phyloP scores from a whole-genome alignment of 148 eudicot genomes.

The Vaccinium macrocarpon region DNA sequence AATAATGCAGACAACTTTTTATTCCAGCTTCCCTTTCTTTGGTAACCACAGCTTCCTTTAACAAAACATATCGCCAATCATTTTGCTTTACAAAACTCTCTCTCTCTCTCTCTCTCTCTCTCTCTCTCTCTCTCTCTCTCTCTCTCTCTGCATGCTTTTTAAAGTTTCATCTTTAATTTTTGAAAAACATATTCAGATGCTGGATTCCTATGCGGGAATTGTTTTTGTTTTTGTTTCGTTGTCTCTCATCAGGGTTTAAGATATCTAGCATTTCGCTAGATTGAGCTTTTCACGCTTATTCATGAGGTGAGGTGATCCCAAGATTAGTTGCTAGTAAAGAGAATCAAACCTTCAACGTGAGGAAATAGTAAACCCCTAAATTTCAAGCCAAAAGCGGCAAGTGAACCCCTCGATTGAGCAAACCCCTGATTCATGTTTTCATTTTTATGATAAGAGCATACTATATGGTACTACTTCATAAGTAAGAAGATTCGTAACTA shows the following conservation, averaged over 20 bases:
- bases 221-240: not conserved
- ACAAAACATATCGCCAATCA: not conserved
- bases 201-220: not conserved
- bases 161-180: not conserved
- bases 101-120: not conserved
- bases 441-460: not conserved
- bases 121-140: not conserved
- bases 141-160: conserved; percentile 9
- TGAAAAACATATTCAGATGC: not conserved
- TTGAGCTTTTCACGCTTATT: too few relatives aligned
- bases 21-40: not conserved
- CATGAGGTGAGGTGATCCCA: too few relatives aligned
- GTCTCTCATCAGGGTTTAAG: not conserved
- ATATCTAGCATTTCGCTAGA: too few relatives aligned
- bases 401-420: too few relatives aligned
- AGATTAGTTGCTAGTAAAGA: too few relatives aligned
- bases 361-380: too few relatives aligned
- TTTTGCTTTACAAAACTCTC: not conserved
- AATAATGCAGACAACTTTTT: conserved; percentile 18
- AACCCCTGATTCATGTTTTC: not conserved
- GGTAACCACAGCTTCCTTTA: not conserved
- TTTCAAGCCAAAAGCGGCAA: too few relatives aligned
- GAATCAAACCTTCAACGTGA: too few relatives aligned
- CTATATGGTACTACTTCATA: not conserved
- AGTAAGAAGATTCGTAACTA: not conserved